A percentile compares a stretch with the other conserved stretches of the same genome.
Evolutionary conservation across 2,329 filamentous ascomycete genomes (phyloP).

Genomic region (Amauroascus niger): DNA sequence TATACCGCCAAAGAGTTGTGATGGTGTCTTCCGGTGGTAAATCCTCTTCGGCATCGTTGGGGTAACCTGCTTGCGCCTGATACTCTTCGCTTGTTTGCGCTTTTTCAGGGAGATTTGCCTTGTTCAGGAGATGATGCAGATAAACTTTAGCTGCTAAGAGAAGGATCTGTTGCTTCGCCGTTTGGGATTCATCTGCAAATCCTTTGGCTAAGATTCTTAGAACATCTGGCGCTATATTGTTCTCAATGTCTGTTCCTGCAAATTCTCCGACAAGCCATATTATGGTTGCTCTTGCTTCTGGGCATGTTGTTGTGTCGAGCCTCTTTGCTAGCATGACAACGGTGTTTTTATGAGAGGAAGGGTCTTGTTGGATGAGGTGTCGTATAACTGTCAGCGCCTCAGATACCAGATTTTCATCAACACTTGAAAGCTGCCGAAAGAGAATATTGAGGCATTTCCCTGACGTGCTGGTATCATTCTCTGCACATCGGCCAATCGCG

Average conservation of each 20-base stretch:
- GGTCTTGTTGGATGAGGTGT: constrained; percentile 88
- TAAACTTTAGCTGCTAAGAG: constrained; percentile 95
- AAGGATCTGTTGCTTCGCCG: constrained; percentile 83
- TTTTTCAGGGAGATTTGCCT: constrained; percentile 22
- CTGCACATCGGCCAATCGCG: constrained; percentile 87
- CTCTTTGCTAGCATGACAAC: constrained; percentile 85
- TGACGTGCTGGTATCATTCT: constrained; percentile 60
- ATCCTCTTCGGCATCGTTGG: constrained; percentile 19
- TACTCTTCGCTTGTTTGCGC: neutral
- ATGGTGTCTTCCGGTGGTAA: constrained; percentile 50
- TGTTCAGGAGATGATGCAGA: constrained; percentile 64
- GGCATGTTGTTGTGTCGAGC: constrained; percentile 75
- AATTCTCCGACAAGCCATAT: constrained; percentile 98
- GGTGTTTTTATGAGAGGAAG: constrained; percentile 67
- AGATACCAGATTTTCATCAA: constrained; percentile 78
- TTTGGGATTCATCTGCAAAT: constrained; percentile 73
- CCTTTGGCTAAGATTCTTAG: constrained; percentile 76
- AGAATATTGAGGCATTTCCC: constrained; percentile 72
- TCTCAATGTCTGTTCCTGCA: constrained; percentile 64
- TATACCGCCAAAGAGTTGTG: constrained; percentile 71
- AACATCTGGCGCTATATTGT: constrained; percentile 89
- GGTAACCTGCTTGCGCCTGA: constrained; percentile 20
- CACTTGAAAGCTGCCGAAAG: constrained; percentile 74
- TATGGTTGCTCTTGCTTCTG: constrained; percentile 83
- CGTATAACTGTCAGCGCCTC: constrained; percentile 92